Base-by-base conservation (phyloP, 768 basidiomycete genomes). In the Royoungia palumana region DNA sequence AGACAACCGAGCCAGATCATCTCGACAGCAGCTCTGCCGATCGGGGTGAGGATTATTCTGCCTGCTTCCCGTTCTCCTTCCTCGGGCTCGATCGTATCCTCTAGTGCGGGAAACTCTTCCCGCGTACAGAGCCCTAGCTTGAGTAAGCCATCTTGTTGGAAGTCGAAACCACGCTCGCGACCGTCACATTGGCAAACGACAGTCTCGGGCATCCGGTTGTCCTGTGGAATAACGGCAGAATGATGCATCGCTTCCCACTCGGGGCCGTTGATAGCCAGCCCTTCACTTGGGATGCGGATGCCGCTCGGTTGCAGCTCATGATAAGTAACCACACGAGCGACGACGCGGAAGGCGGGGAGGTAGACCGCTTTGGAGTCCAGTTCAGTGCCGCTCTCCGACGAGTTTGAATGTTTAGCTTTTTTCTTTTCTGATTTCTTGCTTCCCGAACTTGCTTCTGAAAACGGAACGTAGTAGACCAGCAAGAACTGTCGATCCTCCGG, bases 381-480 rank as follows among this genome's bases (percentile, higher is more conserved):
- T 41, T 64, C 60, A 4, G 45, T 27, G 12, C 53, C 57, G 14
- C 60, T 52, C 43, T 70, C 60, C 5, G 65, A 57, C 13, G 69
- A 62, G 11, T 61, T 62, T 10, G 63, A 54, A 53, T 51, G 65
- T 56, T 60, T 54, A 17, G 47, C 21, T 32, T 68, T 66, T 60
- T 72, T 72, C 51, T 59, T 70, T 54, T 66, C 62, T 4, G 53
- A 0, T 37, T 64, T 55, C 24, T 57, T 69, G 37, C 51, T 51
- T 35, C 49, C 57, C 6, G 43, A 2, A 13, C 27, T 38, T 16
- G 24, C 12, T 21, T 52, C 45, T n/a, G 57, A 56, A 41, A 79
- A 77, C 0, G 80, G 78, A 46, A 85, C 83, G 65, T 89, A 94
- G 67, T 86, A 91, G 11, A 94, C 83, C 39, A 95, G 75, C 27